Evolutionary conservation across 2,329 filamentous ascomycete genomes (phyloP).

Genomic region (Calonectria pseudoreteaudii): DNA sequence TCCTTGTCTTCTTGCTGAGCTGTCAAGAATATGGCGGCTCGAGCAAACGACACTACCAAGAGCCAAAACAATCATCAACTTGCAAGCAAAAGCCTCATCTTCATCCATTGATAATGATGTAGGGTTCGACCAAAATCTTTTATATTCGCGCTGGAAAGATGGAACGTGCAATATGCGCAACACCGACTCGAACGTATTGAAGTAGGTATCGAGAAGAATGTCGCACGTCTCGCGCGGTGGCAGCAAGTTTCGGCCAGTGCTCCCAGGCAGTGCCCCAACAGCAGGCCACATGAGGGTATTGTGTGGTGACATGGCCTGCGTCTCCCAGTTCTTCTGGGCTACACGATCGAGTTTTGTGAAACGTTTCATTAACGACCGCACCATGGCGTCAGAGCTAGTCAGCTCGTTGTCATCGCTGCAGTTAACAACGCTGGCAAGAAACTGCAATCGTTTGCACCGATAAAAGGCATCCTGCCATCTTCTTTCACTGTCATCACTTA

Average conservation of each 20-base stretch:
- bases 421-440: constrained; percentile 1
- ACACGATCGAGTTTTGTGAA: constrained; percentile 9
- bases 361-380: constrained; percentile 11
- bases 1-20: constrained; percentile 29
- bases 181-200: constrained; percentile 64
- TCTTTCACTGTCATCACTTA: neutral
- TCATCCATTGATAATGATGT: constrained; percentile 52
- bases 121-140: constrained; percentile 50
- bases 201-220: constrained; percentile 58
- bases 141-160: constrained; percentile 62
- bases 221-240: constrained; percentile 49
- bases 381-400: neutral
- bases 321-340: constrained; percentile 7
- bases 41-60: constrained; percentile 55
- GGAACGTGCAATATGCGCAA: constrained; percentile 66
- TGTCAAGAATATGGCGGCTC: constrained; percentile 12
- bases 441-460: constrained; percentile 10
- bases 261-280: neutral
- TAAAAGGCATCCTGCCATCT: constrained; percentile 16
- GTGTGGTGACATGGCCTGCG: constrained; percentile 1
- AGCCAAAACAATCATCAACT: constrained; percentile 65
- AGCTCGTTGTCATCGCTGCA: neutral
- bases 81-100: constrained; percentile 44
- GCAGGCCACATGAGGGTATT: constrained; percentile 10
- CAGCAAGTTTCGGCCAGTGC: constrained; percentile 11